Conservation (phyloP, 257 asterid species). For the Hygrophila difformis region DNA sequence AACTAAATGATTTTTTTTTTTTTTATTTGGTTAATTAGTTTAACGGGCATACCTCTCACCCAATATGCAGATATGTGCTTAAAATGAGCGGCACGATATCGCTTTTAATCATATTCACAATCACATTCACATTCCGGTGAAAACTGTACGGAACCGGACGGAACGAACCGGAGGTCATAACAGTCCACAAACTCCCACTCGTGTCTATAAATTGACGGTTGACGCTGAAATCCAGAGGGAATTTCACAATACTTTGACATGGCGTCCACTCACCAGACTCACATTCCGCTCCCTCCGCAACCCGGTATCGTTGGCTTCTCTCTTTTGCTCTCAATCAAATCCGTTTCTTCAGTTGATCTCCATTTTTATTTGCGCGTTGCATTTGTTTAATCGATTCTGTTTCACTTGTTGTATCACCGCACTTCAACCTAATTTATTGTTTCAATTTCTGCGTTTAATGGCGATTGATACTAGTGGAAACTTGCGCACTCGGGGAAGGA, state of each 20-base stretch:
- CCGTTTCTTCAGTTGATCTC: conserved; percentile 1
- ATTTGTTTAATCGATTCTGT: conserved; percentile 9
- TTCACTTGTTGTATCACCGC: conserved; percentile 4
- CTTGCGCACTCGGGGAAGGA: conserved; percentile 4
- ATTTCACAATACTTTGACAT: conserved; percentile 31
- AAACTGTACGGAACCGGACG: conserved; percentile 22
- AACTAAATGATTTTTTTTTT: too few species aligned
- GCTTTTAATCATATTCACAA: too few species aligned
- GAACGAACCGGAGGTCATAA: conserved; percentile 17
- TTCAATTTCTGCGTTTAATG: conserved; percentile 8
- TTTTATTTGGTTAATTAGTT: too few species aligned
- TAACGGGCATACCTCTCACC: too few species aligned
- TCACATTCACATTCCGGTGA: too few species aligned
- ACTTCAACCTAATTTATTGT: conserved; percentile 1
- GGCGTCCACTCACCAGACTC: conserved; percentile 62
- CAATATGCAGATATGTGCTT: too few species aligned
- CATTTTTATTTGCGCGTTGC: conserved; percentile 11
- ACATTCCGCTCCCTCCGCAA: conserved; percentile 54
- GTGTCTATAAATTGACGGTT: conserved; percentile 14
- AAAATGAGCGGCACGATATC: too few species aligned
- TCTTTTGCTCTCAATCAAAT: neutral
- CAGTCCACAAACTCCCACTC: too few species aligned
- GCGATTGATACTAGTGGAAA: neutral
- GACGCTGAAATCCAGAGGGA: conserved; percentile 25
- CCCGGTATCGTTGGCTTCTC: conserved; percentile 51